A percentile compares a stretch with the other conserved stretches of the same genome.
Evolutionary conservation across 352 stramenopile genomes (phyloP).

Genomic region (Elongisporangium anandrum): DNA sequence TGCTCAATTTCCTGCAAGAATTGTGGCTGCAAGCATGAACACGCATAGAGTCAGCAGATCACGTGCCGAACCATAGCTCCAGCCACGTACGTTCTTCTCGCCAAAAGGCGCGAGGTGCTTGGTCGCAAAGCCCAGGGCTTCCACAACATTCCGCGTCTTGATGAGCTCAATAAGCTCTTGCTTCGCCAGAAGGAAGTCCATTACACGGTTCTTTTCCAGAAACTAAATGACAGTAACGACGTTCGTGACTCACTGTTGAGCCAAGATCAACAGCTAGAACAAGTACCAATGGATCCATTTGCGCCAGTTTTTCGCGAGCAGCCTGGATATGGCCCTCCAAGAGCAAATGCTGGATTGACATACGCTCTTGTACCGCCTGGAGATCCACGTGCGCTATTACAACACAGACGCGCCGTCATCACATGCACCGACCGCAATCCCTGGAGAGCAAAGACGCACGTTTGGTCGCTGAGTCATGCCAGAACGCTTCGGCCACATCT

Average conservation of each 20-base stretch:
- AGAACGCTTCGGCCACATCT: slow-evolving; percentile 73
- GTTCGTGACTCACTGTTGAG: neutral
- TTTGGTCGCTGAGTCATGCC: slow-evolving; percentile 61
- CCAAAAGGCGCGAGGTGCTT: slow-evolving; percentile 68
- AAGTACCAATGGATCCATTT: slow-evolving; percentile 42
- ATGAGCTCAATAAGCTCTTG: slow-evolving; percentile 82
- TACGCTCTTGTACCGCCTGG: slow-evolving; percentile 67
- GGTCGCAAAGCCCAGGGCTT: slow-evolving; percentile 68
- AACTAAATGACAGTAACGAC: slow-evolving; percentile 35
- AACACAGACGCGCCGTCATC: neutral
- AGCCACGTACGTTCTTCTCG: slow-evolving; percentile 60
- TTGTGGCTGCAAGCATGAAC: slow-evolving; percentile 29
- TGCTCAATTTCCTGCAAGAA: slow-evolving; percentile 76
- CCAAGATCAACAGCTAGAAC: neutral
- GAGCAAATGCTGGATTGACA: slow-evolving; percentile 65
- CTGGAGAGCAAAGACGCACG: slow-evolving; percentile 29
- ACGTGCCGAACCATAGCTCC: neutral
- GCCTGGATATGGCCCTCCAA: slow-evolving; percentile 57
- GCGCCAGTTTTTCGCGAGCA: slow-evolving; percentile 45
- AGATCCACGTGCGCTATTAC: slow-evolving; percentile 59
- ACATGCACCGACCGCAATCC: neutral
- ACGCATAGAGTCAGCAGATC: neutral
- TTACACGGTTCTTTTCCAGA: slow-evolving; percentile 45
- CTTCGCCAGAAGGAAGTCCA: slow-evolving; percentile 77
- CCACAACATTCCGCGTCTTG: slow-evolving; percentile 53